Conservation (phyloP, 805 yeast genomes). For the Candida bentonensis region DNA sequence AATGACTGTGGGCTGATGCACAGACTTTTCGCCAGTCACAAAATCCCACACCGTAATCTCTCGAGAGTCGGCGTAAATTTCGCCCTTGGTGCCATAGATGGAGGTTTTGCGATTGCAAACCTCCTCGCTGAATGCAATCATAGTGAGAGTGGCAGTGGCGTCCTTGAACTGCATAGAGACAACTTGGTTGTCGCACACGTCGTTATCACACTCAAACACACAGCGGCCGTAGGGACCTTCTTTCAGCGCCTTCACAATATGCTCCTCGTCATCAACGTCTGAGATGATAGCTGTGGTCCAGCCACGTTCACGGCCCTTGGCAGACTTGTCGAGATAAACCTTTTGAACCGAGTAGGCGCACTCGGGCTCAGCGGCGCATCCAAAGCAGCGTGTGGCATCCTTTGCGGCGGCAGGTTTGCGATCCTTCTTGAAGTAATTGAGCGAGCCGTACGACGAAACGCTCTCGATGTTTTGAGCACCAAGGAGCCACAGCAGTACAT, state of each 20-base stretch:
- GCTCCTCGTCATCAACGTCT: constrained; percentile 13
- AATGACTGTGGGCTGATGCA: constrained; percentile 8
- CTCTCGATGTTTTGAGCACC: constrained; percentile 11
- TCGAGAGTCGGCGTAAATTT: constrained; percentile 12
- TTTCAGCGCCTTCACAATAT: constrained; percentile 9
- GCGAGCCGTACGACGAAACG: constrained; percentile 13
- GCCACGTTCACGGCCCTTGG: constrained; percentile 3
- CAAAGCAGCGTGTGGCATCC: constrained; percentile 11
- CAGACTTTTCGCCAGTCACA: constrained; percentile 6
- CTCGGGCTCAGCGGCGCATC: constrained; percentile 10
- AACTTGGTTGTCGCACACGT: constrained; percentile 15
- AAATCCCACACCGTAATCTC: constrained; percentile 13
- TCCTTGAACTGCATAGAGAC: constrained; percentile 14
- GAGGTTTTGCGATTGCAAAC: constrained; percentile 12
- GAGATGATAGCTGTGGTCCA: constrained; percentile 8
- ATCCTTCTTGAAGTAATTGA: constrained; percentile 10
- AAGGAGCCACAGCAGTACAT: constrained; percentile 15
- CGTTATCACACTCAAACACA: constrained; percentile 15
- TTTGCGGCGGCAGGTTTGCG: constrained; percentile 13
- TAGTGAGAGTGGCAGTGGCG: constrained; percentile 16
- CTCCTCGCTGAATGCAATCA: constrained; percentile 14
- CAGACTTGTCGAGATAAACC: constrained; percentile 9
- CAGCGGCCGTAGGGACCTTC: constrained; percentile 15
- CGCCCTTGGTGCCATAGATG: constrained; percentile 15
- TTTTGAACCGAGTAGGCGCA: constrained; percentile 15